A percentile compares a stretch with the other conserved stretches of the same genome.
These are phyloP conservation scores for Akanthomyces lecanii DNA, from an alignment of 2,329 filamentous ascomycete species.

Conservation along the genomic window DNA sequence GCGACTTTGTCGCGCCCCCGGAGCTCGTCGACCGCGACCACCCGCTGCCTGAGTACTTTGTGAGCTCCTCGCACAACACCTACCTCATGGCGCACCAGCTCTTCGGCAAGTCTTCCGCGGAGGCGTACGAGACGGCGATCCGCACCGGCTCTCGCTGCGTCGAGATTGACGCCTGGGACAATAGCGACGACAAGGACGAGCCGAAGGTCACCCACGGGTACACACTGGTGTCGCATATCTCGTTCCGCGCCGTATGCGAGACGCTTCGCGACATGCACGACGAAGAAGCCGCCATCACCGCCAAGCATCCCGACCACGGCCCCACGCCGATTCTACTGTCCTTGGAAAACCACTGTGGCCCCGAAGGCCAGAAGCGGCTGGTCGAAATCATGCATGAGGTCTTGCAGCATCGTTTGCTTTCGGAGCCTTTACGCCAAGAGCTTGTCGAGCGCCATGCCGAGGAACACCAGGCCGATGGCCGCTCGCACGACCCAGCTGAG, in stretches of 20 bases:
- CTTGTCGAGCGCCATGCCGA: conserved; percentile 8
- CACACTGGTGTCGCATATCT: conserved; percentile 62
- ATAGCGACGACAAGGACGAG: conserved; percentile 55
- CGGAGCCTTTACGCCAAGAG: conserved; percentile 51
- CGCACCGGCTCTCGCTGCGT: conserved; percentile 63
- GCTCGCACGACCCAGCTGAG: conserved; percentile 43
- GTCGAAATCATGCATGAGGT: conserved; percentile 63
- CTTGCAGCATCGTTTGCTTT: conserved; percentile 57
- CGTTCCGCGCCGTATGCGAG: conserved; percentile 62
- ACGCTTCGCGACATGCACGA: conserved; percentile 60
- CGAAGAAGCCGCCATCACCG: conserved; percentile 46
- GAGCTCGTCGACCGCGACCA: conserved; percentile 53
- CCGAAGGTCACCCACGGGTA: conserved; percentile 69
- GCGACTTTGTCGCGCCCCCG: conserved; percentile 54
- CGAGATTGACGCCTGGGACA: conserved; percentile 71
- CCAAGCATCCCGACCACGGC: conserved; percentile 31
- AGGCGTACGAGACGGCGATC: conserved; percentile 60
- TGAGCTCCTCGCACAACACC: conserved; percentile 71
- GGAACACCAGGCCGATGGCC: conserved; percentile 43
- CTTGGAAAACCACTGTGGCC: conserved; percentile 62
- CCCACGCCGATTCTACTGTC: conserved; percentile 60
- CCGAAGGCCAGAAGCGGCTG: conserved; percentile 55
- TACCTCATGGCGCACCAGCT: conserved; percentile 69
- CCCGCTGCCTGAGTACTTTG: conserved; percentile 65
- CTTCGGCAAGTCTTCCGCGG: conserved; percentile 57